Evolutionary conservation across 768 basidiomycete genomes (phyloP), one percentile per base, ranked within the genome.

Genomic region (Mrakia gelida): DNA sequence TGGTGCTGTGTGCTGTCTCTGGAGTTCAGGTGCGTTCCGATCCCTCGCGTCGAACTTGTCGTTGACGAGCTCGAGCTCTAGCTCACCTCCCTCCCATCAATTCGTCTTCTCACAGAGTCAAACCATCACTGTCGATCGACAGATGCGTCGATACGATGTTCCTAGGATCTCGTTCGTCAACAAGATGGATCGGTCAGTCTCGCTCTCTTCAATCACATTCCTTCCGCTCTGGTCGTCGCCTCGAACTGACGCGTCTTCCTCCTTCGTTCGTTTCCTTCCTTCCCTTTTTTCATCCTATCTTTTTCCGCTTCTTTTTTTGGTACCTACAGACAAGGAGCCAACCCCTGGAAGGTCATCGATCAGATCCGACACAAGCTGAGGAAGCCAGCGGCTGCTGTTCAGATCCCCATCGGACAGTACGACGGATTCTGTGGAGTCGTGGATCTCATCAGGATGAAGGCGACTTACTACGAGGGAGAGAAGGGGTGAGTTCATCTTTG

Each of bases 71-170:
- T 9, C 32, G 34, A 23, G 2, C 9, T 9, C 32, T 8, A 23
- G 18, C 30, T 73, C 13, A 32, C 8, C 45, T 18, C 8, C 7
- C 21, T 2, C 30, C 34, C 10, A 26, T 0, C 43, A 30, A 0
- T 56, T 13, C 21, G 5, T 45, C 15, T 34, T 6, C 52, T 30
- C 63, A 6, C 85, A 95, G 90, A 94, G 92, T 85, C 97, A 99
- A 89, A 99, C 97, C 2, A 98, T 94, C 30, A 99, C 97, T 18
- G 97, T 99, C 54, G 97, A 99, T 86, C 88, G 97, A 79, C 97
- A 99, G 87, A 99, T 99, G 97, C 89, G 93, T 79, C 90, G 97
- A 52, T 99, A 99, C 84, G 91, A 91, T 82, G 93, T 99, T 77
- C 97, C 97, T 77, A 89, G 97, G 63, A 89, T 99, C 79, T 97